phyloP scores from a whole-genome alignment of 2,329 filamentous ascomycete genomes.

The Aureobasidium sp. region DNA sequence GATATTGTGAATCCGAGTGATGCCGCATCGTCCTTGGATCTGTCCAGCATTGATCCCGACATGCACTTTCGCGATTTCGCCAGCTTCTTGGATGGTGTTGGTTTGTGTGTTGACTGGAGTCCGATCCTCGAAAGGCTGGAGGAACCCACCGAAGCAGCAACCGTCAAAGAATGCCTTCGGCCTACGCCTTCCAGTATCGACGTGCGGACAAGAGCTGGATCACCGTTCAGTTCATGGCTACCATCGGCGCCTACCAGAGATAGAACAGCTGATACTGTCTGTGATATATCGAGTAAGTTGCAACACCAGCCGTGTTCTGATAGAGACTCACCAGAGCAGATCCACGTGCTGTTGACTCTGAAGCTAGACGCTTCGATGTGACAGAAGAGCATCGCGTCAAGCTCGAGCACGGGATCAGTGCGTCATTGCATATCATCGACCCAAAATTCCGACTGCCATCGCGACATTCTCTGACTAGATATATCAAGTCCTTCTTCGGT shows the following conservation, averaged over 20 bases:
- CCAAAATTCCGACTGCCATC: slow-evolving; percentile 57
- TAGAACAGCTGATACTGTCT: neutral
- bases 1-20: neutral
- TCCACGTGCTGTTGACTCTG: neutral
- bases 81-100: neutral
- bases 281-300: neutral
- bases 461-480: slow-evolving; percentile 60
- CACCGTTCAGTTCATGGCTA: neutral
- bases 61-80: neutral
- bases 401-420: neutral
- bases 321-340: neutral
- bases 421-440: slow-evolving; percentile 23
- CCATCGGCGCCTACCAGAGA: neutral
- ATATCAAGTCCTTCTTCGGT: slow-evolving; percentile 62
- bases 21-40: neutral
- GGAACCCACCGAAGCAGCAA: neutral
- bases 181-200: neutral
- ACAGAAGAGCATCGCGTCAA: neutral
- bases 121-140: neutral
- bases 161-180: neutral
- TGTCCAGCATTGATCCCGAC: neutral
- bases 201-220: neutral
- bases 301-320: too few species aligned
- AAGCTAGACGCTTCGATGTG: neutral
- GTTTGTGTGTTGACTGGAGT: slow-evolving; percentile 1